Percentiles rank a stretch among this genome's conserved stretches.
These are phyloP conservation scores for Amanita rubescens DNA, from an alignment of 768 basidiomycete genomes.

Conservation along the genomic window DNA sequence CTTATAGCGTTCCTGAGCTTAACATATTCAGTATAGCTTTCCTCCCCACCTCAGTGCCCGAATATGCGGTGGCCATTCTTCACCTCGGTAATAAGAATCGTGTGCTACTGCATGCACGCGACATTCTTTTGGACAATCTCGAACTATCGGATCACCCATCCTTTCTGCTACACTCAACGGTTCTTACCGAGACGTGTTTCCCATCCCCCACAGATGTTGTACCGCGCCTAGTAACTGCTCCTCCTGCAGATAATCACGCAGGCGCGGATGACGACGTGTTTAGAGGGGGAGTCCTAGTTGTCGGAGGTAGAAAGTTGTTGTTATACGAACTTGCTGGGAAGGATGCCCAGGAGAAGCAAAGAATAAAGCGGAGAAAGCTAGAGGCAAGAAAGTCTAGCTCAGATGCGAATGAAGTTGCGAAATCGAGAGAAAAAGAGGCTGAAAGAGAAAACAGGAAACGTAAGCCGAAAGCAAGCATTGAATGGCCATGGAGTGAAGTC, in stretches of 20 bases:
- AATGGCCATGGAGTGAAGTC: conserved; percentile 75
- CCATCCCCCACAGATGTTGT: conserved; percentile 32
- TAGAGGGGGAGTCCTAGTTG: conserved; percentile 62
- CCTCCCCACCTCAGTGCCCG: conserved; percentile 36
- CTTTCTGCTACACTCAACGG: conserved; percentile 41
- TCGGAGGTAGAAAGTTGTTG: conserved; percentile 60
- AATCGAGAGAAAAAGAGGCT: conserved; percentile 49
- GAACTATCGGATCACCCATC: conserved; percentile 47
- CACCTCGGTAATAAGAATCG: conserved; percentile 55
- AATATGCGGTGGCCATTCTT: conserved; percentile 56
- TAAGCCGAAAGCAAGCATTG: conserved; percentile 47
- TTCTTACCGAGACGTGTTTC: conserved; percentile 43
- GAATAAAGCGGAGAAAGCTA: conserved; percentile 45
- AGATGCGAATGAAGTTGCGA: conserved; percentile 32
- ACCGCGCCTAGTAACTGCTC: conserved; percentile 35
- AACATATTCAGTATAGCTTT: conserved; percentile 65
- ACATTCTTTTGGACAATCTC: conserved; percentile 38
- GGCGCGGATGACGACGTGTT: conserved; percentile 27
- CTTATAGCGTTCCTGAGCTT: conserved; percentile 50
- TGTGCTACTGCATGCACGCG: conserved; percentile 57
- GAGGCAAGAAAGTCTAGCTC: conserved; percentile 44
- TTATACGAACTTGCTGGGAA: conserved; percentile 50
- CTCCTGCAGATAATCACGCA: conserved; percentile 19
- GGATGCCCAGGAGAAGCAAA: conserved; percentile 43
- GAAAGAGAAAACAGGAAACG: conserved; percentile 46